Evolutionary conservation across 1,284 basidiomycete species (phyloP), one percentile per base, ranked within the genome.

Genomic region (Hortiboletus rubellus): DNA sequence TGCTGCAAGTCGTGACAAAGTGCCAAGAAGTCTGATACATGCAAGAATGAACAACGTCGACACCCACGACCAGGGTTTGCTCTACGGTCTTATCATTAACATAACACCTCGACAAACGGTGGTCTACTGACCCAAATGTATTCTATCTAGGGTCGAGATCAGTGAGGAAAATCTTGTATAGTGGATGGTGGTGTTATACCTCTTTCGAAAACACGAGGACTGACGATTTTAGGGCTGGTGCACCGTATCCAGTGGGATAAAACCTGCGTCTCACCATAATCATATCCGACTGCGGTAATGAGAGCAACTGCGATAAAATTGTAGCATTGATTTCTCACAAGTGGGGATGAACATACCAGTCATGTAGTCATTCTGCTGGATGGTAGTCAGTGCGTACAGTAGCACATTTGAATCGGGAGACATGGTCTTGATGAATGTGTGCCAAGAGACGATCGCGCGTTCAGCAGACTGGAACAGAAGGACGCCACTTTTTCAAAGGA

Each of bases 1-100:
- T 9, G 17, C 15, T 47, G 22, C 17, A 8, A 12, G 9, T 22
- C 15, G 7, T 24, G 24, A 12, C 15, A 17, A 30, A 18, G 24
- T 3, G 3, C 10, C 12, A 11, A 18, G 17, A 31, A 27, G 18
- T 15, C n/a, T 1, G 15, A n/a, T 44, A 50, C 45, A 30, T 11
- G 61, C 59, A 5, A 46, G 7, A 27, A 60, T 18, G 31, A 52
- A 60, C 15, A 61, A 7, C 2, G 37, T 38, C 5, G 59, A 52
- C 6, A 61, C 54, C 46, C 17, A 43, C 7, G 30, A 58, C 59
- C 59, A 61, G 1, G 34, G 59, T 30, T 58, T 60, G 46, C 10
- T 33, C 59, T 60, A 11, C 17, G 18, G 15, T 33, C 10, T 12
- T 17, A 9, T 57, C 34, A 61, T 42, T 11, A 9, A 44, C 7